phyloP scores from a whole-genome alignment of 1,284 basidiomycete species.

The Hortiboletus rubellus region DNA sequence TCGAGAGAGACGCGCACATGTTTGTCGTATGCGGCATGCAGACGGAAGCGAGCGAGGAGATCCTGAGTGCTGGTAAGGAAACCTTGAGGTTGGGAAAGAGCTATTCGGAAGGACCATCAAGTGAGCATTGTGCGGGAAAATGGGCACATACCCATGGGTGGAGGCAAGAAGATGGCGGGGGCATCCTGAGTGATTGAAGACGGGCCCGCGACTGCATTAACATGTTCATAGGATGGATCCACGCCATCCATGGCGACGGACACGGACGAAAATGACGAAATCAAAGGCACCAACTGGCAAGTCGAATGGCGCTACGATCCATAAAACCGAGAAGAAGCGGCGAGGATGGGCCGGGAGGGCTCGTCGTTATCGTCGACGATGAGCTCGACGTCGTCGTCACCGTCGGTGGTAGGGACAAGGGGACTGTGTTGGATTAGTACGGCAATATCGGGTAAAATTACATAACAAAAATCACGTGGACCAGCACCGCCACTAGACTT shows the following conservation, averaged over 20 bases:
- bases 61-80: conserved; percentile 72
- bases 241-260: conserved; percentile 33
- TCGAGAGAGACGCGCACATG: conserved; percentile 58
- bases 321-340: conserved; percentile 16
- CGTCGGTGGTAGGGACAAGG: conserved; percentile 39
- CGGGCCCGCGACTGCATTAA: conserved; percentile 34
- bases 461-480: conserved; percentile 32
- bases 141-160: conserved; percentile 24
- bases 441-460: conserved; percentile 32
- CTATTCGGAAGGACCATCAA: conserved; percentile 27
- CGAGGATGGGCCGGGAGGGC: not conserved
- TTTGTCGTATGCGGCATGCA: conserved; percentile 71
- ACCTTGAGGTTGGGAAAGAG: conserved; percentile 42
- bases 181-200: conserved; percentile 33
- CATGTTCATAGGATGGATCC: conserved; percentile 23
- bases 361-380: conserved; percentile 34
- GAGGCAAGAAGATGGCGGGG: conserved; percentile 30
- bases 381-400: conserved; percentile 31
- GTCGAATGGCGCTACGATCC: conserved; percentile 15
- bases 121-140: not conserved
- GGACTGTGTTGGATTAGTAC: conserved; percentile 36
- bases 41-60: conserved; percentile 65
- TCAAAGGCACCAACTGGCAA: conserved; percentile 26
- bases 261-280: conserved; percentile 18
- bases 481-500: conserved; percentile 7